Conservation (phyloP, 164 flowering plant genomes). For the Kingdonia uniflora region DNA sequence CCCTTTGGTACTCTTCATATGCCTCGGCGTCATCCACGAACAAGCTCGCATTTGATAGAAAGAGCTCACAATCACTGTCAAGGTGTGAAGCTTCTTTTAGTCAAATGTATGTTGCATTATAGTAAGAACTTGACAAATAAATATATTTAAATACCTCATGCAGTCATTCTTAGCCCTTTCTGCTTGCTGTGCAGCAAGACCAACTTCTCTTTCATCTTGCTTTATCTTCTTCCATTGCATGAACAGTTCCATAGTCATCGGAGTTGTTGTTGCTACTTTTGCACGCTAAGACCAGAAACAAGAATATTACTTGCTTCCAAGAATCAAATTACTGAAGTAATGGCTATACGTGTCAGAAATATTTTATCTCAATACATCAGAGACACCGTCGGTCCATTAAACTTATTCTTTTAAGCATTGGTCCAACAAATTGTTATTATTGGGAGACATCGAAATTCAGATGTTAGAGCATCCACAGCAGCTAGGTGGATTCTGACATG, state of each 20-base stretch:
- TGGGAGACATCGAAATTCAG: too few relatives aligned
- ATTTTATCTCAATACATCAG: too few relatives aligned
- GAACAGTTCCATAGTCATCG: slow-evolving; percentile 81
- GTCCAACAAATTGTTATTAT: too few relatives aligned
- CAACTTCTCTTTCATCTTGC: slow-evolving; percentile 69
- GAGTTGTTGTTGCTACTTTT: slow-evolving; percentile 57
- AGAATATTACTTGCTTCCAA: background rate
- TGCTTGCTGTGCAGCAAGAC: slow-evolving; percentile 64
- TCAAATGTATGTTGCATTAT: background rate
- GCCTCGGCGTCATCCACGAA: slow-evolving; percentile 80
- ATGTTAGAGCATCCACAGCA: too few relatives aligned
- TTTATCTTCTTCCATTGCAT: slow-evolving; percentile 89
- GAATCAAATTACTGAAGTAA: too few relatives aligned
- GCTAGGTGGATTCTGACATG: too few relatives aligned
- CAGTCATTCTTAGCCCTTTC: slow-evolving; percentile 96
- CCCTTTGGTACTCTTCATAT: slow-evolving; percentile 28
- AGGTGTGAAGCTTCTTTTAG: background rate
- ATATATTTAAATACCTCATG: slow-evolving; percentile 42
- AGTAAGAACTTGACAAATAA: background rate
- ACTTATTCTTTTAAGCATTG: too few relatives aligned
- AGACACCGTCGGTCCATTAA: too few relatives aligned
- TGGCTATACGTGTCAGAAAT: too few relatives aligned
- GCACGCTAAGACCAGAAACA: slow-evolving; percentile 51
- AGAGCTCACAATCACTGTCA: slow-evolving; percentile 38
- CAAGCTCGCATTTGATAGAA: slow-evolving; percentile 74